Conservation (phyloP, 176 grass and related monocot species). For the Oryza australiensis region DNA sequence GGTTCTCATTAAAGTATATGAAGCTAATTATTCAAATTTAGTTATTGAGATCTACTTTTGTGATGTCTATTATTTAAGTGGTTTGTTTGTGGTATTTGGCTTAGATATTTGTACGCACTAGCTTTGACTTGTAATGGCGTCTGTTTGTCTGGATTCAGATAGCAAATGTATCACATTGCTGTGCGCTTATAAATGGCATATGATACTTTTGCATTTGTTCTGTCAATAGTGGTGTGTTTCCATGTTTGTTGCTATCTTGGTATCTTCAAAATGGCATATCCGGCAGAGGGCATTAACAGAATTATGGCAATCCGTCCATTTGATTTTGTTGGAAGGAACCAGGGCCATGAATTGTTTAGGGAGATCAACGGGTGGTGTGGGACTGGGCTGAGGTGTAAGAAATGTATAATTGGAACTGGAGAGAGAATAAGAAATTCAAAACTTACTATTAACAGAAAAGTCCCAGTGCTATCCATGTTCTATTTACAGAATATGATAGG, state of each 20-base stretch:
- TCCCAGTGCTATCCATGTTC: neutral
- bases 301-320: neutral
- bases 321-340: neutral
- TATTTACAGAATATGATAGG: neutral
- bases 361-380: neutral
- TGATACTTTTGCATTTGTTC: neutral
- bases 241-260: neutral
- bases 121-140: neutral
- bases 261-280: neutral
- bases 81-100: neutral
- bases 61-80: neutral
- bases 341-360: neutral
- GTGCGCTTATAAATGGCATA: neutral
- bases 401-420: neutral
- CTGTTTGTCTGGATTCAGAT: neutral
- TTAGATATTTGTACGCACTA: neutral
- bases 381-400: neutral
- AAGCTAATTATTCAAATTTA: neutral
- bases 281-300: neutral
- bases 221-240: neutral
- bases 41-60: neutral
- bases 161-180: neutral
- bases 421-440: neutral
- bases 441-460: neutral
- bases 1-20: neutral